Evolutionary conservation across 2,329 filamentous ascomycete species (phyloP).

Genomic region (Scopulariopsis brevicaulis): DNA sequence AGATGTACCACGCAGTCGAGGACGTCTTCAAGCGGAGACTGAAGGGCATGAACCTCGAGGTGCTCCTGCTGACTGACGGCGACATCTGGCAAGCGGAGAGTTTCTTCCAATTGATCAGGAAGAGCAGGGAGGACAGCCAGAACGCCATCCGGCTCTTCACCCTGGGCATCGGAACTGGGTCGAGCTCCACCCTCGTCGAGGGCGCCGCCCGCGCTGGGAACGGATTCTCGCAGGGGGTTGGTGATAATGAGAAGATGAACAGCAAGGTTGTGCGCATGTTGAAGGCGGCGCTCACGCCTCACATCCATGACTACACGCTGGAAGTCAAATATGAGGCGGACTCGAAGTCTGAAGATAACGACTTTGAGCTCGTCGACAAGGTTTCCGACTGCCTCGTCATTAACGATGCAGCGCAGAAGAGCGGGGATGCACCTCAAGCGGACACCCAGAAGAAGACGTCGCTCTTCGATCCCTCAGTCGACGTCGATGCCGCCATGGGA

Average conservation of each 20-base stretch:
- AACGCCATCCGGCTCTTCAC: slow-evolving; percentile 39
- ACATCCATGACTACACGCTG: slow-evolving; percentile 51
- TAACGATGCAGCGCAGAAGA: slow-evolving; percentile 10
- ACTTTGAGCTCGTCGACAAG: slow-evolving; percentile 52
- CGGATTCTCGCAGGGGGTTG: slow-evolving; percentile 51
- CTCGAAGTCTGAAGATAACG: slow-evolving; percentile 24
- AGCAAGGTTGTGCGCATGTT: slow-evolving; percentile 63
- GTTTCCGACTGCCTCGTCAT: slow-evolving; percentile 36
- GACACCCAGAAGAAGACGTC: slow-evolving; percentile 35
- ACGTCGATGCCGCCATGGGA: slow-evolving; percentile 27
- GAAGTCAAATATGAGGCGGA: slow-evolving; percentile 44
- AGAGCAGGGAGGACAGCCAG: slow-evolving; percentile 23
- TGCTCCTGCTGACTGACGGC: slow-evolving; percentile 46
- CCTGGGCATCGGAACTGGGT: slow-evolving; percentile 38
- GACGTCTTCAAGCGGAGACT: slow-evolving; percentile 28
- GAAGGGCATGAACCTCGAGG: slow-evolving; percentile 35
- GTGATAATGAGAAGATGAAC: slow-evolving; percentile 52
- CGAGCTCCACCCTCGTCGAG: slow-evolving; percentile 41
- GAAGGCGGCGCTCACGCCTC: slow-evolving; percentile 56
- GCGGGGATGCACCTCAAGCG: slow-evolving; percentile 8
- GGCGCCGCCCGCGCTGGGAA: slow-evolving; percentile 41
- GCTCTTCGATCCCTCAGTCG: slow-evolving; percentile 40
- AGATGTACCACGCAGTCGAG: slow-evolving; percentile 34
- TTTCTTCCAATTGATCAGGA: slow-evolving; percentile 33
- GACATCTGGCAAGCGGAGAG: slow-evolving; percentile 34